Evolutionary conservation across 2,329 filamentous ascomycete genomes (phyloP).

Genomic region (Xylogone sp.): DNA sequence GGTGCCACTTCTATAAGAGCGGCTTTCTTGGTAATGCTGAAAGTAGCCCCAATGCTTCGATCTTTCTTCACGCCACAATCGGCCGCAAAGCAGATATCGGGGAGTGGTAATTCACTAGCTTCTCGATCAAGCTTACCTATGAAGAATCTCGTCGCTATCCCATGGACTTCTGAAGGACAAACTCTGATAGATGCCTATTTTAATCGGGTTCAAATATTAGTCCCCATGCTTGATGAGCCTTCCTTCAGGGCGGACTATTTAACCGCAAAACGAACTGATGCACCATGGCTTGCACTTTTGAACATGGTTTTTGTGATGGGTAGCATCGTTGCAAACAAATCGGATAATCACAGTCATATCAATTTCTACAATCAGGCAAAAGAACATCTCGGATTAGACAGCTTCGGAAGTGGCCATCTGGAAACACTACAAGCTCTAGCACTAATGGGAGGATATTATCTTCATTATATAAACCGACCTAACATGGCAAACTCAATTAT

Average conservation of each 20-base stretch:
- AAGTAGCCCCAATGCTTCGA: constrained; percentile 47
- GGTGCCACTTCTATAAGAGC: constrained; percentile 74
- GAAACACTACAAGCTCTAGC: constrained; percentile 70
- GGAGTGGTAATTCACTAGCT: constrained; percentile 21
- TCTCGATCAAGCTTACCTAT: constrained; percentile 29
- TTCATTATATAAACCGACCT: constrained; percentile 73
- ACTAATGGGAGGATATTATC: constrained; percentile 71
- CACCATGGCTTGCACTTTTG: constrained; percentile 66
- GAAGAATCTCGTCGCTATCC: constrained; percentile 33
- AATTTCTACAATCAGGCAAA: constrained; percentile 67
- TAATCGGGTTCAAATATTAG: constrained; percentile 66
- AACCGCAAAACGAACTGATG: constrained; percentile 58
- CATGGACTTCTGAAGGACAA: constrained; percentile 62
- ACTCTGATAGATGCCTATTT: constrained; percentile 74
- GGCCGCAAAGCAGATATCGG: constrained; percentile 12
- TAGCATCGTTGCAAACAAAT: constrained; percentile 61
- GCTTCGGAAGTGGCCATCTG: constrained; percentile 66
- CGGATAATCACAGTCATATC: constrained; percentile 61
- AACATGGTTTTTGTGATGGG: constrained; percentile 78
- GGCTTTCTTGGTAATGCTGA: constrained; percentile 63
- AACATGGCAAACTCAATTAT: constrained; percentile 73
- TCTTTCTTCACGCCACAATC: constrained; percentile 36
- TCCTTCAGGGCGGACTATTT: constrained; percentile 64
- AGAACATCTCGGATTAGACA: constrained; percentile 62
- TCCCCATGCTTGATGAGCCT: constrained; percentile 70